Evolutionary conservation across 108 stramenopile genomes (phyloP).

Genomic region (Poteriospumella lacustris): DNA sequence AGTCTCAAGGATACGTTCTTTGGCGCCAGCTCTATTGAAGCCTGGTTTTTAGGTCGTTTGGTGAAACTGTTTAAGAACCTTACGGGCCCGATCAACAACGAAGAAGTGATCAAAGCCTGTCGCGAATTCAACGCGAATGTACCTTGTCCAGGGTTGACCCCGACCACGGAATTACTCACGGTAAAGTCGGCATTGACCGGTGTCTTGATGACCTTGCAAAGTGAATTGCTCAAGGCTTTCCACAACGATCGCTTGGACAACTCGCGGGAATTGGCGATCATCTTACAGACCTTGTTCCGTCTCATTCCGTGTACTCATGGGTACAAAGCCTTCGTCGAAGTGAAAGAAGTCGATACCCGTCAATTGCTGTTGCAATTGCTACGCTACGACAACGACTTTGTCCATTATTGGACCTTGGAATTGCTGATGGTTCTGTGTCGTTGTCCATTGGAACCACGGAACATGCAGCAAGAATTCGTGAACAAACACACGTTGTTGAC

Average conservation of each 20-base stretch:
- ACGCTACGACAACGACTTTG: background rate
- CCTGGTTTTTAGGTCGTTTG: constrained; percentile 14
- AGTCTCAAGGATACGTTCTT: constrained; percentile 7
- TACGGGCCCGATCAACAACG: background rate
- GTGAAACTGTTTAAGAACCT: background rate
- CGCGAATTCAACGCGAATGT: constrained; percentile 23
- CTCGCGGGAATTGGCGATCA: background rate
- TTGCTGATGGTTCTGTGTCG: constrained; percentile 1
- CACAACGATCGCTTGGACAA: background rate
- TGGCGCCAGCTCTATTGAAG: constrained; percentile 25
- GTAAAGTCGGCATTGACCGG: constrained; percentile 6
- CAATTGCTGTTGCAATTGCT: background rate
- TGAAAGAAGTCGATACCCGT: constrained; percentile 22
- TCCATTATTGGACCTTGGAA: constrained; percentile 25
- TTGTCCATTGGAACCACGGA: constrained; percentile 12
- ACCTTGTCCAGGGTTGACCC: constrained; percentile 11
- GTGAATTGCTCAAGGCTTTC: background rate
- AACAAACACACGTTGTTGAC: constrained; percentile 29
- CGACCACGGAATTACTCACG: background rate
- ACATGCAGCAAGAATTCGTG: constrained; percentile 23
- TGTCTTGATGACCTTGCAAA: background rate
- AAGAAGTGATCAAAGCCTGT: background rate
- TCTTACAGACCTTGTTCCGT: constrained; percentile 24
- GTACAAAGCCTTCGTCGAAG: constrained; percentile 25
- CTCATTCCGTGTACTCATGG: constrained; percentile 9